Evolutionary conservation across 768 basidiomycete genomes (phyloP), one percentile per base, ranked within the genome.

Genomic region (Flagelloscypha sp.): DNA sequence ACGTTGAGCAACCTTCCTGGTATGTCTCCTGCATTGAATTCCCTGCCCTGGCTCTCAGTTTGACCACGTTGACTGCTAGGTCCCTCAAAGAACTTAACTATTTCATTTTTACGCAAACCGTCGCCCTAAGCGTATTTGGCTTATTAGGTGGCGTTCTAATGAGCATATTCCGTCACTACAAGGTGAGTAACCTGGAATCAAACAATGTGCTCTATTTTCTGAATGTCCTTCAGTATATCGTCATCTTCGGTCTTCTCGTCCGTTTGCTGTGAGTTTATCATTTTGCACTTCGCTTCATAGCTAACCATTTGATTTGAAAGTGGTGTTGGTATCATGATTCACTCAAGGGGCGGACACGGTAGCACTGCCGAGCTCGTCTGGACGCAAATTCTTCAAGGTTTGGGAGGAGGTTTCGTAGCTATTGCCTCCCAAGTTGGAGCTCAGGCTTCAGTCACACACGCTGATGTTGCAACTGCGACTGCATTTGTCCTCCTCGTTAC

Each of bases 351-450:
- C 10, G 72, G 78, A 2, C 59, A 72, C 23, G 72, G 63, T 1
- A 70, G 64, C 21, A 62, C 67, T 22, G 65, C 63, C 2, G 72
- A 74, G 42, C 63, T 84, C 19, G 75, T 84, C 4, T 63, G 71
- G 56, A 74, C 70, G 15, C 84, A 87, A 45, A 54, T 84, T 33
- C 61, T 87, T 11, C 83, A 84, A 56, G 84, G 83, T 30, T 58
- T 78, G 7, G 84, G 84, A 12, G 84, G 84, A 10, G 84, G 82
- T 11, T 65, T 85, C 37, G 79, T 80, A 3, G 69, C 70, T 6
- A 59, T 75, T 27, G 50, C 72, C 4, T 53, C 65, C 1, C 75
- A 75, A 48, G 75, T 79, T 24, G 72, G 68, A 20, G 72, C 79
- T 3, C 81, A 84, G 48, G 80, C 78, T 3, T 60, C 71, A 8